phyloP scores from a whole-genome alignment of 2,329 filamentous ascomycete genomes.

The Microascus cirrosus region DNA sequence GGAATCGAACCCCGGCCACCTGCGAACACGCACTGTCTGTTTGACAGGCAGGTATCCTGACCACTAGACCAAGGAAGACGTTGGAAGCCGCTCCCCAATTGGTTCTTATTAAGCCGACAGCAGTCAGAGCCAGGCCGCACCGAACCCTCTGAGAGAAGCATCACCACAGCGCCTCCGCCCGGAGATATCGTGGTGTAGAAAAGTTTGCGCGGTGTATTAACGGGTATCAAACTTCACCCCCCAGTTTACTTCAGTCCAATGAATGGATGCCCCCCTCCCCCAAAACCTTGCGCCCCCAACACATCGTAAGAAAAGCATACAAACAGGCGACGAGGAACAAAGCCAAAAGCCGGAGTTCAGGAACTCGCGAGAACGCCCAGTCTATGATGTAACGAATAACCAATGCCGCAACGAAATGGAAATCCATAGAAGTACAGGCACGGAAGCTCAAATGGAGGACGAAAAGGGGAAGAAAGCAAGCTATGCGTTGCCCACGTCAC shows the following conservation, averaged over 20 bases:
- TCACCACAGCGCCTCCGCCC: neutral
- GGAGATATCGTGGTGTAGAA: neutral
- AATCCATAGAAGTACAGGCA: neutral
- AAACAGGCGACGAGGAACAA: neutral
- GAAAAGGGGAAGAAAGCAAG: neutral
- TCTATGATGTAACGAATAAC: neutral
- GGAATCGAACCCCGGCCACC: conserved; percentile 21
- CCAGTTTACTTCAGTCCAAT: neutral
- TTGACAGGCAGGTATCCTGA: conserved; percentile 6
- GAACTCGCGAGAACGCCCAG: neutral
- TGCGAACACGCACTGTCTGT: conserved; percentile 9
- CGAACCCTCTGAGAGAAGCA: neutral
- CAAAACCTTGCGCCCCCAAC: neutral
- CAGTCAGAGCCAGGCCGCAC: too few species aligned
- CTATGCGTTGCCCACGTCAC: neutral
- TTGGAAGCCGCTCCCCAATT: too few species aligned
- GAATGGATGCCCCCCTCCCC: neutral
- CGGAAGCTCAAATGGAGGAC: neutral
- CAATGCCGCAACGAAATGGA: neutral
- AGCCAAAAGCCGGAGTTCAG: neutral
- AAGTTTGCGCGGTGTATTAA: neutral
- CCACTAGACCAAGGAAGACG: conserved; percentile 6
- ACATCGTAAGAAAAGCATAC: neutral
- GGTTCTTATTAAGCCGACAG: neutral
- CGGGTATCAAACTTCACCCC: neutral